A percentile compares a stretch with the other conserved stretches of the same genome.
These are phyloP conservation scores for Neonectria neomacrospora DNA, from an alignment of 2,329 filamentous ascomycete species.

Conservation along the genomic window DNA sequence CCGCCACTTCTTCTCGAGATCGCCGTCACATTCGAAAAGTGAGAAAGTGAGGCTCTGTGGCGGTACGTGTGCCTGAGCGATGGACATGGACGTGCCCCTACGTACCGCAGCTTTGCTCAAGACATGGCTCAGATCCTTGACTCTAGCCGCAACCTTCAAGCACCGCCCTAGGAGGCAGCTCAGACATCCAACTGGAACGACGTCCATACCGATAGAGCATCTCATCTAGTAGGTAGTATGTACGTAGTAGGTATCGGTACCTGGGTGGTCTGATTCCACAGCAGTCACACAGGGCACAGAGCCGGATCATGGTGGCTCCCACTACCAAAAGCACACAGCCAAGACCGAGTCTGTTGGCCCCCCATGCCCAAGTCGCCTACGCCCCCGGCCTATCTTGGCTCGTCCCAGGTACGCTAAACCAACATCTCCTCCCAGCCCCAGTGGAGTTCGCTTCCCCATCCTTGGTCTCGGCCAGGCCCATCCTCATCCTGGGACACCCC, in stretches of 20 bases:
- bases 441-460: conserved; percentile 35
- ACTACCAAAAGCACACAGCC: background rate
- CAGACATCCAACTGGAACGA: background rate
- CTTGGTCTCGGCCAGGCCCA: conserved; percentile 25
- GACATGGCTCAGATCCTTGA: conserved; percentile 17
- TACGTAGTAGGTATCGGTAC: background rate
- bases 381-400: conserved; percentile 22
- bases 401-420: conserved; percentile 35
- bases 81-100: conserved; percentile 19
- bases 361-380: background rate
- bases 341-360: background rate
- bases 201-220: background rate
- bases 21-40: background rate
- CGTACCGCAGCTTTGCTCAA: conserved; percentile 12
- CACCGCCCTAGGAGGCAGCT: conserved; percentile 1
- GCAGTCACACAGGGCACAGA: conserved; percentile 14
- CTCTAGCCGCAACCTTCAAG: conserved; percentile 3
- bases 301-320: conserved; percentile 21
- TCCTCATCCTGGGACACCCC: conserved; percentile 38
- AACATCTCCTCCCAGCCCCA: conserved; percentile 30
- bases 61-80: conserved; percentile 19
- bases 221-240: too few relatives aligned
- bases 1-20: conserved; percentile 14
- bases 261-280: conserved; percentile 20
- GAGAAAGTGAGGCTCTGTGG: conserved; percentile 15